Percentiles rank a stretch among this genome's conserved stretches.
Evolutionary conservation across 2,329 filamentous ascomycete species (phyloP).

Genomic region (Microdochium trichocladiopsis): DNA sequence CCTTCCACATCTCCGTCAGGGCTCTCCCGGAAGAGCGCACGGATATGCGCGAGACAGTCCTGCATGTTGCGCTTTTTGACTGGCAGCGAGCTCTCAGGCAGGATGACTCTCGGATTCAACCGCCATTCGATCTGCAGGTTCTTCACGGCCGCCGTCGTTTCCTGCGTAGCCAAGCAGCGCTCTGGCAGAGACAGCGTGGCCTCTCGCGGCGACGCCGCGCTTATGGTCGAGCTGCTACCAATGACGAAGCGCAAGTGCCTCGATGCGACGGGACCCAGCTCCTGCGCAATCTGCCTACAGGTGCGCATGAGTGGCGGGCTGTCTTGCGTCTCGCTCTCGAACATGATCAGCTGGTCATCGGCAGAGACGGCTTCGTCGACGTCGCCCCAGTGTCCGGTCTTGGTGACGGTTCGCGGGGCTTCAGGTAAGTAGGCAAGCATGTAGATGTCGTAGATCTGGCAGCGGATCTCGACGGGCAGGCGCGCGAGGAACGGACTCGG

Average conservation of each 20-base stretch:
- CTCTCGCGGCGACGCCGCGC: neutral
- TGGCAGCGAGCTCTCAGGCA: neutral
- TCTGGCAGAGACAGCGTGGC: neutral
- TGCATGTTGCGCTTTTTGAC: neutral
- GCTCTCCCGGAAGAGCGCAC: neutral
- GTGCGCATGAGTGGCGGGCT: neutral
- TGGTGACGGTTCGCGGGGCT: neutral
- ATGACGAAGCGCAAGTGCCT: neutral
- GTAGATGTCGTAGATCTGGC: conserved; percentile 8
- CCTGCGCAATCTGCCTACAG: neutral
- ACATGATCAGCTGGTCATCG: neutral
- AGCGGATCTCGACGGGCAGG: conserved; percentile 17
- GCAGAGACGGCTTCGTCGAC: neutral
- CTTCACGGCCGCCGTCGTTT: neutral
- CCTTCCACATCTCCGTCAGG: too few relatives aligned
- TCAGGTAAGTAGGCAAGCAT: neutral
- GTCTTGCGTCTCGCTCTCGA: neutral
- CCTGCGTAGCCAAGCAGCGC: neutral
- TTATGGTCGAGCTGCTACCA: neutral
- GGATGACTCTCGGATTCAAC: neutral
- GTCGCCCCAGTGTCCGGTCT: neutral
- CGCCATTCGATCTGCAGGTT: neutral
- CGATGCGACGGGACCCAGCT: neutral
- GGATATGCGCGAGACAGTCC: neutral
- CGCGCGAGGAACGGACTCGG: conserved; percentile 5